These are phyloP conservation scores for Moelleriella libera DNA, from an alignment of 2,329 filamentous ascomycete species.

Conservation along the genomic window DNA sequence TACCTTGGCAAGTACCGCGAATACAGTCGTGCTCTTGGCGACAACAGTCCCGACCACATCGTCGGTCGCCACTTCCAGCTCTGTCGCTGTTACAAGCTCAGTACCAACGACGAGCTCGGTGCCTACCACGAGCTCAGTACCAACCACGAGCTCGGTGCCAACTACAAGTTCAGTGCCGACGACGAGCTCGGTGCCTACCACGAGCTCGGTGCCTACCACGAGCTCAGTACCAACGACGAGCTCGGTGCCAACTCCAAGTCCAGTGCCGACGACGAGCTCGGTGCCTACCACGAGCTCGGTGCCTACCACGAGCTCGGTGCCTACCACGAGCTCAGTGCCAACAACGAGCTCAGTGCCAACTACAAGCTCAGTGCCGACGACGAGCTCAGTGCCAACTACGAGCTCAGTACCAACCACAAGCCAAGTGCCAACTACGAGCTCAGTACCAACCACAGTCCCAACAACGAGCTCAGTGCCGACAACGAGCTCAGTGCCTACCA, in stretches of 20 bases:
- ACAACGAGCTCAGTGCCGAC: background rate
- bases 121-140: background rate
- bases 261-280: background rate
- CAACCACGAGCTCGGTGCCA: background rate
- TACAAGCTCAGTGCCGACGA: background rate
- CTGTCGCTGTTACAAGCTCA: too few relatives aligned
- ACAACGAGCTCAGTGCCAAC: background rate
- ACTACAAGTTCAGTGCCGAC: background rate
- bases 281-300: background rate
- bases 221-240: background rate
- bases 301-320: background rate
- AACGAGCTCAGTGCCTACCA: background rate
- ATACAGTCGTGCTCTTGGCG: background rate
- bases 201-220: background rate
- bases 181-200: background rate
- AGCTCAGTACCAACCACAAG: background rate
- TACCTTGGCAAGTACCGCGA: background rate
- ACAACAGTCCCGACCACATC: background rate
- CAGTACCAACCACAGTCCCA: background rate
- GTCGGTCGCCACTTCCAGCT: background rate
- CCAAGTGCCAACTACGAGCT: background rate
- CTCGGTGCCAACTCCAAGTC: background rate
- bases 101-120: background rate
- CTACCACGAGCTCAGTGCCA: too few relatives aligned
- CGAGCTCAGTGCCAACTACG: background rate